Percentiles rank a stretch among this genome's conserved stretches.
These are phyloP conservation scores for Saturnispora dispora DNA, from an alignment of 805 yeast species.

Conservation along the genomic window DNA sequence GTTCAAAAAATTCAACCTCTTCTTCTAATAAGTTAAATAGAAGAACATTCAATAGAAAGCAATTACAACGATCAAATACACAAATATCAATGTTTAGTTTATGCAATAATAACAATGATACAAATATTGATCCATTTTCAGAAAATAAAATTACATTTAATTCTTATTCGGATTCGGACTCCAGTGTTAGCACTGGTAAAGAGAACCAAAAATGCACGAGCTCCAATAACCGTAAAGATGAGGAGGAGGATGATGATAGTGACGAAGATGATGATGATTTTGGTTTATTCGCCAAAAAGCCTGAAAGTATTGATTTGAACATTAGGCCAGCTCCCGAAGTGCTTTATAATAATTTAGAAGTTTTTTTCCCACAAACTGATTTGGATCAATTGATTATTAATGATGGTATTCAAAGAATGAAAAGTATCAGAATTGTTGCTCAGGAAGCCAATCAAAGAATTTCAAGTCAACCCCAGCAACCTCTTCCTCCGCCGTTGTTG, in stretches of 20 bases:
- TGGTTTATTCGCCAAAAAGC: slow-evolving; percentile 56
- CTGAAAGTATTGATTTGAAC: slow-evolving; percentile 45
- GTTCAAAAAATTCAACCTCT: slow-evolving; percentile 2
- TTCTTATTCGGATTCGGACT: slow-evolving; percentile 13
- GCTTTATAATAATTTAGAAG: slow-evolving; percentile 82
- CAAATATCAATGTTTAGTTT: slow-evolving; percentile 10
- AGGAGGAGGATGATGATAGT: slow-evolving; percentile 22
- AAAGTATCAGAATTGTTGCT: slow-evolving; percentile 88
- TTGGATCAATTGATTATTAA: slow-evolving; percentile 83
- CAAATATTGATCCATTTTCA: slow-evolving; percentile 44
- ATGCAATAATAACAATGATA: slow-evolving; percentile 7
- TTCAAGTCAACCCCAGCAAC: slow-evolving; percentile 17
- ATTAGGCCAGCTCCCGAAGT: slow-evolving; percentile 95
- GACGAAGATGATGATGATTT: slow-evolving; percentile 8
- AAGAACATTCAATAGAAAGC: slow-evolving; percentile 3
- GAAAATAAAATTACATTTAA: slow-evolving; percentile 69
- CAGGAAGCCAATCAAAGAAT: slow-evolving; percentile 62
- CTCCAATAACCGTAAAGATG: not conserved
- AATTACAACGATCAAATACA: slow-evolving; percentile 12
- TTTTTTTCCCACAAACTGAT: slow-evolving; percentile 86
- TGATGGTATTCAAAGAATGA: slow-evolving; percentile 56
- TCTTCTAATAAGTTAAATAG: not conserved
- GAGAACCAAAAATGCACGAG: not conserved
- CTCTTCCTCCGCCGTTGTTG: slow-evolving; percentile 3
- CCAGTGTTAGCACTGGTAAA: not conserved